Evolutionary conservation across 2,329 filamentous ascomycete species (phyloP).

Genomic region (Aspergillus pseudoterreus): DNA sequence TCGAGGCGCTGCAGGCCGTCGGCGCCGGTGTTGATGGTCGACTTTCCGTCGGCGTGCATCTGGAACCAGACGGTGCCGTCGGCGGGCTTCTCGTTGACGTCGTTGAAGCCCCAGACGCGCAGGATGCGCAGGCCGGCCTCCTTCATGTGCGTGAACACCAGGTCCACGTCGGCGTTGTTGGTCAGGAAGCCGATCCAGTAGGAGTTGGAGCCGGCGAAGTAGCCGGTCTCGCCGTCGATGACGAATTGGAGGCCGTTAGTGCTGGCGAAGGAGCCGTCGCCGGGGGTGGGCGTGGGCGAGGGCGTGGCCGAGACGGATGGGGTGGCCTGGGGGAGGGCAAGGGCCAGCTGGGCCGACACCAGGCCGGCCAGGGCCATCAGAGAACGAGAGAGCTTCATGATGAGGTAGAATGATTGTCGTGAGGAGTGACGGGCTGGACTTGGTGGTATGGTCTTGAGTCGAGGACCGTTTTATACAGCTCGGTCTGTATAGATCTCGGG

Average conservation of each 20-base stretch:
- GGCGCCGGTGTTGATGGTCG: conserved; percentile 59
- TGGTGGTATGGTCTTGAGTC: neutral
- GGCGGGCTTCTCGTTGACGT: conserved; percentile 39
- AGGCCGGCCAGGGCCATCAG: conserved; percentile 16
- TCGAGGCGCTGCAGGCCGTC: conserved; percentile 64
- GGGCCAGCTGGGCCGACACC: conserved; percentile 16
- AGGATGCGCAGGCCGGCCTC: conserved; percentile 48
- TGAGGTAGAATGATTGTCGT: neutral
- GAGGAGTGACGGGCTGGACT: neutral
- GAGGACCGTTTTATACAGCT: neutral
- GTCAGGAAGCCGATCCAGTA: conserved; percentile 53
- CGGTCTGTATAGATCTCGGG: too few species aligned
- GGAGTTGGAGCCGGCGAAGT: conserved; percentile 49
- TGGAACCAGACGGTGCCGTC: conserved; percentile 46
- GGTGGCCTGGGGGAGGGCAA: conserved; percentile 11
- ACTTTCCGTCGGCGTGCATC: conserved; percentile 30
- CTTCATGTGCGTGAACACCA: conserved; percentile 28
- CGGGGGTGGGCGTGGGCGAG: conserved; percentile 2
- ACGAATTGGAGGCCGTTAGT: conserved; percentile 31
- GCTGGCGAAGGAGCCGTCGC: conserved; percentile 19
- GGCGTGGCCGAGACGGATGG: neutral
- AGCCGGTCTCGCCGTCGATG: conserved; percentile 38
- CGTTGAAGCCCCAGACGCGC: conserved; percentile 54
- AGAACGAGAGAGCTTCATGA: conserved; percentile 17
- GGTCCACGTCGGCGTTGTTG: conserved; percentile 48